phyloP scores from a whole-genome alignment of 768 basidiomycete genomes.

The Rhizopogon vulgaris region DNA sequence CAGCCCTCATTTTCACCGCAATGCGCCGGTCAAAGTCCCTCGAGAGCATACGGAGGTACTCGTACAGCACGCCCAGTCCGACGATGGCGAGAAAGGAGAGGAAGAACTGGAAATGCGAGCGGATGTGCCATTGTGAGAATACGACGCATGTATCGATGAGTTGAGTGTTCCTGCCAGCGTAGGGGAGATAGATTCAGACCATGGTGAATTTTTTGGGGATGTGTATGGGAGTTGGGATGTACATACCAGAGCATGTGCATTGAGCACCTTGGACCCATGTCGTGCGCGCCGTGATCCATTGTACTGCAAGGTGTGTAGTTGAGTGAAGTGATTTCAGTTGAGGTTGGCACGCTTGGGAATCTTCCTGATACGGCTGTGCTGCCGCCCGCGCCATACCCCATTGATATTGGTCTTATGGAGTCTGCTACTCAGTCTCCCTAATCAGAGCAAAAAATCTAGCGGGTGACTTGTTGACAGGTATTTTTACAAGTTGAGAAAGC shows the following conservation, averaged over 20 bases:
- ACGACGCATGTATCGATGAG: conserved; percentile 78
- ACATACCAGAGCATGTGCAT: conserved; percentile 80
- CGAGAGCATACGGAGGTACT: conserved; percentile 68
- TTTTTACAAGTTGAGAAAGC: no score
- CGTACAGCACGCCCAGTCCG: conserved; percentile 66
- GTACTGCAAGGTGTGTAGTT: background rate
- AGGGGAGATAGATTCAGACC: conserved; percentile 20
- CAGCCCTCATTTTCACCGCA: conserved; percentile 39
- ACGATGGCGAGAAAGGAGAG: conserved; percentile 63
- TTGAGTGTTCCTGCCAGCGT: conserved; percentile 51
- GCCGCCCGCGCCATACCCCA: no score
- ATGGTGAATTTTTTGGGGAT: background rate
- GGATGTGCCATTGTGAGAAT: conserved; percentile 74
- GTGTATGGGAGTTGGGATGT: background rate
- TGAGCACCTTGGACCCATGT: conserved; percentile 47
- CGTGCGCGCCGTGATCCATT: conserved; percentile 45
- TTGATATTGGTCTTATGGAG: no score
- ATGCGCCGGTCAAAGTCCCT: conserved; percentile 53
- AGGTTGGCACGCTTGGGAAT: background rate
- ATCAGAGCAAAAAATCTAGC: no score
- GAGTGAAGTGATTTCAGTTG: background rate
- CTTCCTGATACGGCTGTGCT: background rate
- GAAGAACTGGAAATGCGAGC: conserved; percentile 47
- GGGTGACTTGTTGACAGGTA: no score
- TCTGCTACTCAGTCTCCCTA: no score